A percentile compares a stretch with the other conserved stretches of the same genome.
Conservation (phyloP, 1,139 yeast species). For the Yamadazyma diddensiae region DNA sequence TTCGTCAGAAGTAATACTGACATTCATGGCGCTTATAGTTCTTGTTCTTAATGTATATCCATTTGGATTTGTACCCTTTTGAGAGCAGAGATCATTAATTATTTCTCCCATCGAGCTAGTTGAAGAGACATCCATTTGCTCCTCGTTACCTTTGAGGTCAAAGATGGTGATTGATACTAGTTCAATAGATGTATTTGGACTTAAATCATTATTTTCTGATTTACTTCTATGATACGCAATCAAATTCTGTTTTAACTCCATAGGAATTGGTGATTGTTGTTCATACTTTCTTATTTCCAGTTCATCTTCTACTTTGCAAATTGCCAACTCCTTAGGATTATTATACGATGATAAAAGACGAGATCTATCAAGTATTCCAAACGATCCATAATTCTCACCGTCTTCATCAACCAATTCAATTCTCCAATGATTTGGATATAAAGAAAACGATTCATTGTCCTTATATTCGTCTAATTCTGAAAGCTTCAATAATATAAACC, state of each 20-base stretch:
- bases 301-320: slow-evolving; percentile 44
- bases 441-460: slow-evolving; percentile 16
- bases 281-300: slow-evolving; percentile 33
- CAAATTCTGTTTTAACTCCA: slow-evolving; percentile 33
- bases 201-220: not conserved
- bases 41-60: slow-evolving; percentile 21
- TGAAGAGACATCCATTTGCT: slow-evolving; percentile 7
- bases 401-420: slow-evolving; percentile 75
- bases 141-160: slow-evolving; percentile 8
- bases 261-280: slow-evolving; percentile 53
- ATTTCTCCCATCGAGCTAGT: slow-evolving; percentile 29
- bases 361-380: slow-evolving; percentile 63
- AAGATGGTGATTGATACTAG: slow-evolving; percentile 9
- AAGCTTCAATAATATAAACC: slow-evolving; percentile 47
- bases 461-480: slow-evolving; percentile 9
- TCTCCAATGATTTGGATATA: slow-evolving; percentile 64
- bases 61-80: slow-evolving; percentile 25
- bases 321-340: slow-evolving; percentile 60
- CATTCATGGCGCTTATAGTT: slow-evolving; percentile 7
- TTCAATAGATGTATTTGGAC: slow-evolving; percentile 6
- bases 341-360: slow-evolving; percentile 56
- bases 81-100: slow-evolving; percentile 30
- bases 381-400: slow-evolving; percentile 74
- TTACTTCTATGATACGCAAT: slow-evolving; percentile 11
- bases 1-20: slow-evolving; percentile 4